These are phyloP conservation scores for Podaxis sp. DNA, from an alignment of 768 basidiomycete genomes.

Conservation along the genomic window DNA sequence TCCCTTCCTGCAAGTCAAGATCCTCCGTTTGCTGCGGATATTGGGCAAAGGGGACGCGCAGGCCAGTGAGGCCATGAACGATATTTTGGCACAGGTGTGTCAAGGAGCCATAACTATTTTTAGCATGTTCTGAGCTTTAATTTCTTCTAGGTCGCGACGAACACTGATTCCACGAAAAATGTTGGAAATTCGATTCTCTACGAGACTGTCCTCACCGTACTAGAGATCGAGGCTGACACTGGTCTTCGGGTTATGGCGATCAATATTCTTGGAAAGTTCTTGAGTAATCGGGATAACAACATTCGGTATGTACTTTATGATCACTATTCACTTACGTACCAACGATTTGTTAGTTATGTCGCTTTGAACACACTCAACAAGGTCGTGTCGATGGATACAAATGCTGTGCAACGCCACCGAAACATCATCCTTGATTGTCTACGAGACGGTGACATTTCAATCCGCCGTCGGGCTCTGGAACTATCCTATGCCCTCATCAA, in stretches of 20 bases:
- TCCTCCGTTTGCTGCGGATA: constrained; percentile 83
- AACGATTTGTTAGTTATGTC: constrained; percentile 69
- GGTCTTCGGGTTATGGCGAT: constrained; percentile 98
- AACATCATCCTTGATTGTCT: constrained; percentile 99
- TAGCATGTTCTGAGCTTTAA: constrained; percentile 4
- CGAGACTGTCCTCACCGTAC: constrained; percentile 92
- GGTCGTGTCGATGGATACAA: constrained; percentile 96
- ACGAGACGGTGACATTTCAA: constrained; percentile 98
- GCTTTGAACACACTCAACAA: constrained; percentile 98
- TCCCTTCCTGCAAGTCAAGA: constrained; percentile 92
- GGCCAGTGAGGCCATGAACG: constrained; percentile 97
- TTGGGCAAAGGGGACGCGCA: constrained; percentile 82
- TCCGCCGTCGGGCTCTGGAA: constrained; percentile 93
- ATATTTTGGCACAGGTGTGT: constrained; percentile 89
- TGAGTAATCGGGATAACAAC: constrained; percentile 97
- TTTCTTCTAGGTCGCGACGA: constrained; percentile 83
- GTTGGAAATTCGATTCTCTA: constrained; percentile 98
- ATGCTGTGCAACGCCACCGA: constrained; percentile 96
- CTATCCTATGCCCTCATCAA: constrained; percentile 97
- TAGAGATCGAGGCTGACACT: constrained; percentile 96
- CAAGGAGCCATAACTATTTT: neutral
- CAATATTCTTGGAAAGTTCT: constrained; percentile 97
- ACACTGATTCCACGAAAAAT: constrained; percentile 96
- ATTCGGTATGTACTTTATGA: constrained; percentile 65
- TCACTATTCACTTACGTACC: neutral